These are phyloP conservation scores for Tetradesmus obliquus DNA, from an alignment of 139 green algal genomes.

Conservation along the genomic window DNA sequence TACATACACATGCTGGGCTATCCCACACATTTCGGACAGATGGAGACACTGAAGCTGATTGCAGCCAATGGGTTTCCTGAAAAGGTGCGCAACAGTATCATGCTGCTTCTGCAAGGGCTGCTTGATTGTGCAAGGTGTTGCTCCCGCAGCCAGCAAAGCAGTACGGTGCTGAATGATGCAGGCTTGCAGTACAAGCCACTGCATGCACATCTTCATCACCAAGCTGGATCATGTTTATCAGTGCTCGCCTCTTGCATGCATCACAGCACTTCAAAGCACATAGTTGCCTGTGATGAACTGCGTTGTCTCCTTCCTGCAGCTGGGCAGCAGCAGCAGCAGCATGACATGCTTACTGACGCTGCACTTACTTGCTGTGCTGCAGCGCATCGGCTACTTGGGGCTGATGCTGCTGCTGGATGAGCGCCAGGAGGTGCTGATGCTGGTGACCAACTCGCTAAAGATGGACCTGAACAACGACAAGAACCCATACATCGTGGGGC, in stretches of 20 bases:
- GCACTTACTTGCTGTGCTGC: constrained; percentile 42
- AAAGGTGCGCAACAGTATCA: constrained; percentile 76
- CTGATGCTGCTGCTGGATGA: constrained; percentile 99
- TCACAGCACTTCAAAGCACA: background rate
- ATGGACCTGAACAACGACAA: constrained; percentile 89
- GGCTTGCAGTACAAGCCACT: background rate
- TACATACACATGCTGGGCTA: constrained; percentile 99
- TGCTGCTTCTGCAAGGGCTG: background rate
- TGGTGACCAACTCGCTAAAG: constrained; percentile 99
- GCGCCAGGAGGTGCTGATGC: constrained; percentile 99
- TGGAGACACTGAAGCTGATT: constrained; percentile 99
- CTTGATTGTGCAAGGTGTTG: background rate
- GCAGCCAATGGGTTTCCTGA: constrained; percentile 85
- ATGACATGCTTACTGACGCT: background rate
- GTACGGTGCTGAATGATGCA: background rate
- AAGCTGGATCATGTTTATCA: no score
- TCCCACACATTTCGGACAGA: constrained; percentile 99
- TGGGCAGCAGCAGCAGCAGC: background rate
- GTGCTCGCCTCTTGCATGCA: no score
- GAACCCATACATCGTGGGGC: constrained; percentile 91
- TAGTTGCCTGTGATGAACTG: background rate
- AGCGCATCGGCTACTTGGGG: constrained; percentile 97
- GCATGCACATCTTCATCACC: background rate
- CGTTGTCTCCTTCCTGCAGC: background rate
- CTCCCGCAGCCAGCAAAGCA: background rate